Evolutionary conservation across 192 early-diverging fungal genomes (phyloP).

Genomic region (Coemansia umbellata): DNA sequence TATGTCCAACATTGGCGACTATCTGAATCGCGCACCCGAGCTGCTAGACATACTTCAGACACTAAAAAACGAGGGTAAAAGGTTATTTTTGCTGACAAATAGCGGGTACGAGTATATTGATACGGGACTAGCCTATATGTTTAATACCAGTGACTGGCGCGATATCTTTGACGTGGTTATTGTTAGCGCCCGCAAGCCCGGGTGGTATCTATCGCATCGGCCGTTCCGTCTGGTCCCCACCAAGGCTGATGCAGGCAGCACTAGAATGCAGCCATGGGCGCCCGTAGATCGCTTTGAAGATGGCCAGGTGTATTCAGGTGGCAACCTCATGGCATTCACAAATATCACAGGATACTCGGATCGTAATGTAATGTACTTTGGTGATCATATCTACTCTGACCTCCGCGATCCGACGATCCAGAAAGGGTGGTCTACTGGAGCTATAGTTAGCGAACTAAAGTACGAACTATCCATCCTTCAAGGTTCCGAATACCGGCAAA

Average conservation of each 20-base stretch:
- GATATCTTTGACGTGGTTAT: slow-evolving; percentile 63
- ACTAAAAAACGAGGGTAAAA: slow-evolving; percentile 50
- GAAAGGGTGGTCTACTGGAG: slow-evolving; percentile 61
- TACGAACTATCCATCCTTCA: slow-evolving; percentile 55
- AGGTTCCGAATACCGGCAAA: slow-evolving; percentile 49
- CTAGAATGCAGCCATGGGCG: slow-evolving; percentile 49
- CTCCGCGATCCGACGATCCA: slow-evolving; percentile 59
- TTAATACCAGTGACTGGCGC: slow-evolving; percentile 49
- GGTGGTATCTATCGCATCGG: slow-evolving; percentile 56
- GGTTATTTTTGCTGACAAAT: slow-evolving; percentile 59
- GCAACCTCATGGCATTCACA: slow-evolving; percentile 56
- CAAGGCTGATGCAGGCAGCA: background rate
- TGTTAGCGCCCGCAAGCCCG: slow-evolving; percentile 56
- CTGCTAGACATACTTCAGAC: slow-evolving; percentile 52
- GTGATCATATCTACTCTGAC: slow-evolving; percentile 64
- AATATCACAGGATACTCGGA: slow-evolving; percentile 56
- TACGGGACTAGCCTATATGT: slow-evolving; percentile 52
- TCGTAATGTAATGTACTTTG: slow-evolving; percentile 59
- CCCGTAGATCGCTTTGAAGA: slow-evolving; percentile 51
- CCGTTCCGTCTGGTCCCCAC: slow-evolving; percentile 57
- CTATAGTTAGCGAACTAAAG: slow-evolving; percentile 57
- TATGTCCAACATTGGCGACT: slow-evolving; percentile 48
- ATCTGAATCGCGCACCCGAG: slow-evolving; percentile 48
- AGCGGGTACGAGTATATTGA: slow-evolving; percentile 55
- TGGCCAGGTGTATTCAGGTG: slow-evolving; percentile 61